Conservation (phyloP, 1,284 basidiomycete genomes). For the Cryptococcus sp. region DNA sequence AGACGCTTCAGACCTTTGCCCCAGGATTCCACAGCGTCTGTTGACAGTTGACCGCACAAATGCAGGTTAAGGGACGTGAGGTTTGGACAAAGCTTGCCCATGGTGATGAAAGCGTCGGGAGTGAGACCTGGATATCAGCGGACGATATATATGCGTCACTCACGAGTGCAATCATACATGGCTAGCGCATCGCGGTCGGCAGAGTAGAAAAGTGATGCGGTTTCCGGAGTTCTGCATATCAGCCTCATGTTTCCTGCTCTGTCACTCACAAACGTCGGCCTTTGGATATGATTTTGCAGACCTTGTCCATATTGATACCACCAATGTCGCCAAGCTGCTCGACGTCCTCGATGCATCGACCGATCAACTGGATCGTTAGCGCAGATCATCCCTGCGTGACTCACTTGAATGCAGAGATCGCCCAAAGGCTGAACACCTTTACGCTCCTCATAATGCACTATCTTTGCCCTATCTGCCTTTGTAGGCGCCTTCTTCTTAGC, state of each 20-base stretch:
- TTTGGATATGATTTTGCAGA: constrained; percentile 81
- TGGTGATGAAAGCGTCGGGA: constrained; percentile 65
- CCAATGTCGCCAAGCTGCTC: constrained; percentile 89
- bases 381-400: constrained; percentile 10
- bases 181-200: constrained; percentile 67
- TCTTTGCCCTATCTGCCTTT: constrained; percentile 49
- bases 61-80: constrained; percentile 75
- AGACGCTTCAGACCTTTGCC: constrained; percentile 67
- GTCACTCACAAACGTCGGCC: constrained; percentile 77
- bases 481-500: constrained; percentile 61
- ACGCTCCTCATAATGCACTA: constrained; percentile 70
- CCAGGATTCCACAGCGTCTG: constrained; percentile 68
- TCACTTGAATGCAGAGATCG: constrained; percentile 74
- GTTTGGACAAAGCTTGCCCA: constrained; percentile 78
- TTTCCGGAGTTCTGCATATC: constrained; percentile 66
- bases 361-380: constrained; percentile 62
- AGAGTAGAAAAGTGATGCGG: constrained; percentile 81
- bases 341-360: constrained; percentile 82
- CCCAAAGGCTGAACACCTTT: constrained; percentile 68
- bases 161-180: constrained; percentile 90
- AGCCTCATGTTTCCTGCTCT: not conserved
- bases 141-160: constrained; percentile 39
- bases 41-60: constrained; percentile 82
- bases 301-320: constrained; percentile 72
- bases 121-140: constrained; percentile 61